Percentiles rank a stretch among this genome's conserved stretches.
Conservation (phyloP, 2,329 filamentous ascomycete species). For the Claviceps citrina region DNA sequence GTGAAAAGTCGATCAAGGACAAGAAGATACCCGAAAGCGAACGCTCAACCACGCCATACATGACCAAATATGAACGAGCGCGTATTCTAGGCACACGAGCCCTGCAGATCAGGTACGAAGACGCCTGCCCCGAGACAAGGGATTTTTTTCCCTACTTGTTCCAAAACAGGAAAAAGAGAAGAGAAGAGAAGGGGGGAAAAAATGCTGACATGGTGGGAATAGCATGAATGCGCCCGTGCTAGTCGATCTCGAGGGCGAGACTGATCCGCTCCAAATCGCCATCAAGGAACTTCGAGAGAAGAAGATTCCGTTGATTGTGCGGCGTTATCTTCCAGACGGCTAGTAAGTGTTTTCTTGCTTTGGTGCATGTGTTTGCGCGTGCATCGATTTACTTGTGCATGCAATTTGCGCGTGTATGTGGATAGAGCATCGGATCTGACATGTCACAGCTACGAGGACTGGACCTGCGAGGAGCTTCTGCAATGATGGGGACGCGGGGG, state of each 20-base stretch:
- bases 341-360: slow-evolving; percentile 66
- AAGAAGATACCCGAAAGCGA: slow-evolving; percentile 86
- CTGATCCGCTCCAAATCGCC: slow-evolving; percentile 91
- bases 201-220: background rate
- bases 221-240: slow-evolving; percentile 97
- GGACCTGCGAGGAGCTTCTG: slow-evolving; percentile 92
- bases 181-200: slow-evolving; percentile 7
- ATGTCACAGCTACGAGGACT: slow-evolving; percentile 77
- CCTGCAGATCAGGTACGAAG: slow-evolving; percentile 80
- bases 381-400: background rate
- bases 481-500: slow-evolving; percentile 24
- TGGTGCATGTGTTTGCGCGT: no score
- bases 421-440: no score
- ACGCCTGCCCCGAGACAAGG: slow-evolving; percentile 1
- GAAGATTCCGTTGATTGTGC: slow-evolving; percentile 92
- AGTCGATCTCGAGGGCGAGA: slow-evolving; percentile 93
- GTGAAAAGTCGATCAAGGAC: slow-evolving; percentile 46
- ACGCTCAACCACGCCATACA: slow-evolving; percentile 87
- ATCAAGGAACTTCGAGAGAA: slow-evolving; percentile 96
- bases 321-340: slow-evolving; percentile 91
- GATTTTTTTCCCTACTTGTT: slow-evolving; percentile 1
- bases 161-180: no score
- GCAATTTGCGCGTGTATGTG: background rate
- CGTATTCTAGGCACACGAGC: slow-evolving; percentile 86
- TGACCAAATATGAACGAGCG: slow-evolving; percentile 98